Evolutionary conservation across 2,329 filamentous ascomycete genomes (phyloP), one percentile per base, ranked within the genome.

Genomic region (Neofusicoccum parvum): DNA sequence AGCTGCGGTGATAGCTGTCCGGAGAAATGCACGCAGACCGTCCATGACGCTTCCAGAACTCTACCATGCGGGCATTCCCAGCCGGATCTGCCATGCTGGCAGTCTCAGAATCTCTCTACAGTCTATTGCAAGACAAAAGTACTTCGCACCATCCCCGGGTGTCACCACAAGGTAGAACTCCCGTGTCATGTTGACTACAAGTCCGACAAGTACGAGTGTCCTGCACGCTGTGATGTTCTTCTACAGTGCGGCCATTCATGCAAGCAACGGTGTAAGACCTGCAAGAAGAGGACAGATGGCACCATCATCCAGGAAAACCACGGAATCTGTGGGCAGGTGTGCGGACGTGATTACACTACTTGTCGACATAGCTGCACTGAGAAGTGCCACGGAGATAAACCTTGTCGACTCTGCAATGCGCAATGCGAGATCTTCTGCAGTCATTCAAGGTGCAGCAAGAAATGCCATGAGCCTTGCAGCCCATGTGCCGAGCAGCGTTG

Each of bases 401-500:
- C 72, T 0, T 89, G 87, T 67, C 73, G 73, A 0, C 80, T 81
- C 0, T 90, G 87, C 70, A 12, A 68, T 0, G 68, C 71, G 11
- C 74, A 74, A 0, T 91, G 88, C 69, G 83, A 88, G 46, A 81
- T 85, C 14, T 75, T 76, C 3, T 90, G 88, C 73, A 77, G 72
- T 20, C 87, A 88, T 73, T 87, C 84, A 0, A 78, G 71, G 62
- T 91, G 89, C 70, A 73, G 70, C n/a, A 81, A 81, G 64, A 72
- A 72, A 5, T 92, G 89, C 70, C 73, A 79, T 27, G 84, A 91
- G 69, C 83, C 87, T 1, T 91, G 89, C 69, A 73, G 78, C 2
- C 88, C 88, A 0, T 91, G 89, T 69, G 83, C 84, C 0, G 84
- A 87, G 67, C 20, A 36, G n/a, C 68, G 72, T 1, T 91, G 88